Evolutionary conservation across 2,329 filamentous ascomycete species (phyloP).

Genomic region (Paracamarosporium sp.): DNA sequence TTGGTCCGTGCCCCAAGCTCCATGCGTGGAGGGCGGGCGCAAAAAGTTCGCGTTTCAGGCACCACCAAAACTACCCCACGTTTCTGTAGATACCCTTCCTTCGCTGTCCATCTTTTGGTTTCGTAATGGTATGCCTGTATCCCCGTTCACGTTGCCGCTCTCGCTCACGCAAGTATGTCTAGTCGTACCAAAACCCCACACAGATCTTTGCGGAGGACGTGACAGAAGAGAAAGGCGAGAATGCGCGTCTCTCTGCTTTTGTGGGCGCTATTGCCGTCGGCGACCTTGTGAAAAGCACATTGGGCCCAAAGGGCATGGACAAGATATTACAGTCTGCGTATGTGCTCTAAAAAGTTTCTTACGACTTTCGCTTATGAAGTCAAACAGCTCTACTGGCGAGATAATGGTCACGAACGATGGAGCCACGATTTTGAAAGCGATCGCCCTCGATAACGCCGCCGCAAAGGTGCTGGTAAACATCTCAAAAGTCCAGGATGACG

Average conservation of each 20-base stretch:
- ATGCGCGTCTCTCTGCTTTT: constrained; percentile 97
- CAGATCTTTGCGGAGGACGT: constrained; percentile 99
- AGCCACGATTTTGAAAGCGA: constrained; percentile 96
- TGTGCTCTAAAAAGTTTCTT: constrained; percentile 44
- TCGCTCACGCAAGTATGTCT: constrained; percentile 18
- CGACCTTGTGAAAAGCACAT: constrained; percentile 94
- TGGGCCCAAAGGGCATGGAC: constrained; percentile 99
- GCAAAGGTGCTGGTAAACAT: constrained; percentile 99
- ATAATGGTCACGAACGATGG: constrained; percentile 99
- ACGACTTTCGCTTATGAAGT: constrained; percentile 27
- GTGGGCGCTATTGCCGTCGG: constrained; percentile 98
- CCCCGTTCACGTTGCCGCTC: not conserved
- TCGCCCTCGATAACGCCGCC: constrained; percentile 96
- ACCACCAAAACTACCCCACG: constrained; percentile 36
- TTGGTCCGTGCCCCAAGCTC: constrained; percentile 31
- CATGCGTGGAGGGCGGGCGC: constrained; percentile 27
- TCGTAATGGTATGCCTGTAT: constrained; percentile 38
- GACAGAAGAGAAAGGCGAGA: constrained; percentile 97
- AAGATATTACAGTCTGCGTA: constrained; percentile 97
- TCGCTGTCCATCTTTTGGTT: constrained; percentile 25
- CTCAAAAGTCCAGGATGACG: constrained; percentile 98
- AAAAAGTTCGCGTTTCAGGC: constrained; percentile 45
- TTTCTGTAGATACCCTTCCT: constrained; percentile 39
- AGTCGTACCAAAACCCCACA: constrained; percentile 73
- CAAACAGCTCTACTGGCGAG: constrained; percentile 83